Evolutionary conservation across 129 eudicot species (phyloP), one percentile per base, ranked within the genome.

Genomic region (Pulicaria dysenterica): DNA sequence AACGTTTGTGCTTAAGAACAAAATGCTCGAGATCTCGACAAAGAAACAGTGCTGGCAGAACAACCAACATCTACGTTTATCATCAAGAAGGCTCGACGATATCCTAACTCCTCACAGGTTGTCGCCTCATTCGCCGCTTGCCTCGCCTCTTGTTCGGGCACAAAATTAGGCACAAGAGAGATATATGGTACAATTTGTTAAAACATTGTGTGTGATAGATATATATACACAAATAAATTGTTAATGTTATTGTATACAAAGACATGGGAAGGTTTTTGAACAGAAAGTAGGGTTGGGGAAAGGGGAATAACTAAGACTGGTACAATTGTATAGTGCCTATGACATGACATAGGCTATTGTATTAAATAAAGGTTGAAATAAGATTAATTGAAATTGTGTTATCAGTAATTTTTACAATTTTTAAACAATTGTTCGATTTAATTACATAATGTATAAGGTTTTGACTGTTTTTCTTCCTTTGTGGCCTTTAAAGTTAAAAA

Each of bases 91-190:
- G 70, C 46, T 63, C 10, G 90, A 85, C 9, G 87, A 82, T 14
- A 82, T 85, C 13, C 50, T 72, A 78, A 73, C 80, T 13, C 83
- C 87, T 38, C 87, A 79, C 4, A 53, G 79, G 14, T 72, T 75
- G 78, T 84, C 89, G 15, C 89, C 91, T 3, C 91, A 86, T 69
- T 86, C 88, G 0, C 91, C 91, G 10, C 73, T 86, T 8, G 69
- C 83, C 58, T 86, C 91, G 4, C 91, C 91, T 6, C 75, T 86
- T 1, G 88, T 86, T 16, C 77, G 81, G 13, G 84, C 91, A 6
- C 81, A 78, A 56, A 80, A 74, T 45, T 83, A 77, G 45, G 43
- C 13, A 10, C 49, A 7, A 24, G 31, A 24, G 31, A 1, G 19
- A 64, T 19, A 3, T 8, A 44, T 62, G 62, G 11, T 73, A 47